Evolutionary conservation across 164 flowering plant species (phyloP), one percentile per base, ranked within the genome.

Genomic region (Malania oleifera): DNA sequence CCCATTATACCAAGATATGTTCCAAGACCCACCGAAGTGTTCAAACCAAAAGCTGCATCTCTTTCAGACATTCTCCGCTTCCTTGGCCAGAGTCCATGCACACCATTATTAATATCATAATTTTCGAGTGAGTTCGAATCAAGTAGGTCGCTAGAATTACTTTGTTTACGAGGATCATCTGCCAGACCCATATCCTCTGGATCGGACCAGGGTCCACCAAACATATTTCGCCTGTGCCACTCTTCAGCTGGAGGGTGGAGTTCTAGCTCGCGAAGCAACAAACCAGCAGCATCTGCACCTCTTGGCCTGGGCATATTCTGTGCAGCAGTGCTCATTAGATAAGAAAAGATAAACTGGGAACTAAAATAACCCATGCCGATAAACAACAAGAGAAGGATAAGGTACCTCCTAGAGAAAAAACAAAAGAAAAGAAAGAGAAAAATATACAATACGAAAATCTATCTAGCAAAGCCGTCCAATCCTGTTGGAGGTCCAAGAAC

Each of bases 211-310:
- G 96, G 95, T 14, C 99, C 97, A 49, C 97, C 97, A 73, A 77
- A 86, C 95, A 89, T 82, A 67, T 95, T 91, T 46, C 95, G 78
- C 52, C 91, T 77, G 62, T 95, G 97, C 99, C 99, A 95, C 60
- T 95, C 99, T 82, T 95, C 99, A 64, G 97, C 87, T 28, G 99
- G 99, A 53, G 99, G 99, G 61, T 91, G 97, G 61, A 95, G 91
- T 70, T 95, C 99, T 56, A 91, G 73, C 72, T 95, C 99, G 37
- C 99, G 92, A 14, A 95, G 90, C 52, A 95, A 79, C 66, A 95
- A 69, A 46, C 99, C 99, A 61, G 99, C 99, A 60, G 99, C 99
- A 82, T 95, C 99, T 52, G 99, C 99, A 64, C 99, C 99, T 78
- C 97, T 88, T 37, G 99, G 99, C 41, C 99, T 83, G 44, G 99